A percentile compares a stretch with the other conserved stretches of the same genome.
Evolutionary conservation across 148 eudicot genomes (phyloP).

Genomic region (Rheum nobile): DNA sequence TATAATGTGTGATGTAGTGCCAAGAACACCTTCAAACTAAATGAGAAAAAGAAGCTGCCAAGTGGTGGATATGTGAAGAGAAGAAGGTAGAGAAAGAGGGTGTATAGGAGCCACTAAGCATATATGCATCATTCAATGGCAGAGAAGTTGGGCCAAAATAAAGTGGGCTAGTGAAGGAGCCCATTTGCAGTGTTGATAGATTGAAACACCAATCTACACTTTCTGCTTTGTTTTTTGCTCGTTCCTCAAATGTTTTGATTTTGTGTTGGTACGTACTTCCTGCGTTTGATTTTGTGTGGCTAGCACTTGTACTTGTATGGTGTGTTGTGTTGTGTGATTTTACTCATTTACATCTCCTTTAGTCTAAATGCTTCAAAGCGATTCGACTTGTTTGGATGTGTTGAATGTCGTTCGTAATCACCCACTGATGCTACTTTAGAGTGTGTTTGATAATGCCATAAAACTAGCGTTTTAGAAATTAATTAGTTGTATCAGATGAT

Average conservation of each 20-base stretch:
- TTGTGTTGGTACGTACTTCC: background rate
- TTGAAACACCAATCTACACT: background rate
- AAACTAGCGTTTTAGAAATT: too few relatives aligned
- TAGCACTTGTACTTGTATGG: background rate
- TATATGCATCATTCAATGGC: background rate
- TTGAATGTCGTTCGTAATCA: background rate
- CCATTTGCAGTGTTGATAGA: background rate
- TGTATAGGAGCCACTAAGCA: background rate
- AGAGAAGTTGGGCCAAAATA: background rate
- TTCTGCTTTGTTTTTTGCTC: background rate
- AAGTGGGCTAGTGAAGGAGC: slow-evolving; percentile 1
- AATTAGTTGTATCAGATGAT: too few relatives aligned
- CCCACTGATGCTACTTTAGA: too few relatives aligned
- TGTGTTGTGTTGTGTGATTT: background rate
- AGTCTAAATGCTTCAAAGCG: background rate
- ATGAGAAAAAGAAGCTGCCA: slow-evolving; percentile 3
- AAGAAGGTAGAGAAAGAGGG: background rate
- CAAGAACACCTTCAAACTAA: slow-evolving; percentile 18
- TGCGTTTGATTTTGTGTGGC: background rate
- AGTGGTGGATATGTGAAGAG: slow-evolving; percentile 4
- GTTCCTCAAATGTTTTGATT: background rate
- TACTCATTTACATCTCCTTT: background rate
- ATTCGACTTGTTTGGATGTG: background rate
- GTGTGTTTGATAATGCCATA: background rate
- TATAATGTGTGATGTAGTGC: slow-evolving; percentile 30